Evolutionary conservation across 2,329 filamentous ascomycete genomes (phyloP), one percentile per base, ranked within the genome.

Genomic region (Neonectria ditissima): DNA sequence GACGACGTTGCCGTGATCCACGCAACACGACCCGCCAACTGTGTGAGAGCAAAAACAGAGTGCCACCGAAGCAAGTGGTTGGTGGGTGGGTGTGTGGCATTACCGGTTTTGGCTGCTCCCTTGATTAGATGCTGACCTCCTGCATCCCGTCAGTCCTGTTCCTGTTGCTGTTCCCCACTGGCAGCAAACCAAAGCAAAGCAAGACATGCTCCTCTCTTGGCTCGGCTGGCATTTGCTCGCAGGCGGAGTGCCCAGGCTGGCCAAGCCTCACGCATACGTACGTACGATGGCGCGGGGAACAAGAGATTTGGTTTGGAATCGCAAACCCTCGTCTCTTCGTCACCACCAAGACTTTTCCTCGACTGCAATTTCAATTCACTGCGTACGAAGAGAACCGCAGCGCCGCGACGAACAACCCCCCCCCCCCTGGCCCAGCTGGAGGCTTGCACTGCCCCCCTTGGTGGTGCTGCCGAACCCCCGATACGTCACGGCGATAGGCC

Each of bases 401-500:
- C 34, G 18, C 13, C 30, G 30, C 30, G 14, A 18, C 30, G 10
- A n/a, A n/a, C n/a, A n/a, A n/a, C n/a, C n/a, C 55, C 57, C 50
- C 50, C 16, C 4, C 47, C 50, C 50, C 50, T 11, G 37, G 30
- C 10, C 45, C 24, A 44, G 20, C 47, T 37, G 20, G 43, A 56
- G 39, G 54, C 55, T 59, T 65, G 55, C 63, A 65, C 63, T 63
- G 63, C 63, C 63, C 55, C 63, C 59, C 37, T 43, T 58, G 53
- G 53, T 52, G 26, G 60, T 53, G 56, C 47, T 64, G 45, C 55
- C 56, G 56, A 58, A 24, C 43, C 34, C 34, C 62, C 62, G 45
- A 64, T 34, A 62, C 48, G 62, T 64, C 62, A 52, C 51, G 51
- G 37, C 11, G 47, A 32, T 26, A 26, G 4, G 24, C 6, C 55